Evolutionary conservation across 1,139 yeast species (phyloP).

Genomic region (Kurtzmaniella quercitrusa): DNA sequence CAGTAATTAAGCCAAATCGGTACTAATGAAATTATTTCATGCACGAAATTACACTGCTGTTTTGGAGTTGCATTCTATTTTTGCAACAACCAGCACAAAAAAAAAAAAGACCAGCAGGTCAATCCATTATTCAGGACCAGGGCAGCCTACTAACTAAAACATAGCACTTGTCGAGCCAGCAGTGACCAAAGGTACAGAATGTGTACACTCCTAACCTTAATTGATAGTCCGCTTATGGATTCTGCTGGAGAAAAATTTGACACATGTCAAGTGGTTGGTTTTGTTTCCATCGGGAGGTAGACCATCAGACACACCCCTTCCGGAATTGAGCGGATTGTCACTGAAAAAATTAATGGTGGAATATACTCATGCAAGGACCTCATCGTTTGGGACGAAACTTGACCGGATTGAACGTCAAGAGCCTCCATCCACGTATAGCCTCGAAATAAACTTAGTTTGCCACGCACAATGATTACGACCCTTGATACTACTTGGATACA

Average conservation of each 20-base stretch:
- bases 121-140: neutral
- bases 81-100: constrained; percentile 8
- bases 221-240: no score
- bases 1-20: neutral
- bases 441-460: neutral
- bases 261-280: no score
- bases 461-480: neutral
- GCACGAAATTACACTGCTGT: constrained; percentile 1
- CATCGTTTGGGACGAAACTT: neutral
- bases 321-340: neutral
- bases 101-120: neutral
- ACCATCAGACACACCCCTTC: neutral
- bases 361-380: neutral
- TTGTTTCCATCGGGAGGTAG: no score
- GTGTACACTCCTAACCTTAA: no score
- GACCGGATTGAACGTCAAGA: neutral
- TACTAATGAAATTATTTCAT: neutral
- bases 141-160: neutral
- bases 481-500: neutral
- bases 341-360: neutral
- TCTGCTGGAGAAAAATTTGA: no score
- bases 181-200: no score
- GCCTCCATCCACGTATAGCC: neutral
- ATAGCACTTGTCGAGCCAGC: neutral
- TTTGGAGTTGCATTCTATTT: constrained; percentile 4